Conservation (phyloP, 2,329 filamentous ascomycete genomes). For the Colletotrichum costaricense region DNA sequence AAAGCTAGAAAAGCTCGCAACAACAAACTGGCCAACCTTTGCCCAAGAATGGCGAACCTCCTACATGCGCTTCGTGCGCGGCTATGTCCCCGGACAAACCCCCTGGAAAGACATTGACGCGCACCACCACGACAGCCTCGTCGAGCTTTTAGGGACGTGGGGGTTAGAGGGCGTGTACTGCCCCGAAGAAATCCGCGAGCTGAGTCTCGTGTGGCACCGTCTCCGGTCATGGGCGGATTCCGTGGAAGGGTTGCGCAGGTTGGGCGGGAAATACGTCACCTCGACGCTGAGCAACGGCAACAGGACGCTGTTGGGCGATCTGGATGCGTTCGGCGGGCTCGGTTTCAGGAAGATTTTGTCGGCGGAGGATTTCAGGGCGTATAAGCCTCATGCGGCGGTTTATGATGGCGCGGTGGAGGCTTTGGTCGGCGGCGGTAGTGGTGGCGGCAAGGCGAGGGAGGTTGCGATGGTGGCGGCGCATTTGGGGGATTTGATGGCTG, state of each 20-base stretch:
- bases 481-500: constrained; percentile 74
- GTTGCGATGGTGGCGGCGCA: constrained; percentile 85
- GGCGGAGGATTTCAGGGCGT: constrained; percentile 77
- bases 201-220: constrained; percentile 79
- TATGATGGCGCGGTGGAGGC: constrained; percentile 75
- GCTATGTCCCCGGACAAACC: constrained; percentile 58
- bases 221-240: constrained; percentile 78
- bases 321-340: constrained; percentile 68
- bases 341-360: constrained; percentile 73
- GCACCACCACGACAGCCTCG: constrained; percentile 74
- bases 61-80: constrained; percentile 71
- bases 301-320: constrained; percentile 71
- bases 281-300: constrained; percentile 84
- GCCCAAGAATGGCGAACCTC: constrained; percentile 77
- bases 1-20: constrained; percentile 60
- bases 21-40: constrained; percentile 71
- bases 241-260: constrained; percentile 61
- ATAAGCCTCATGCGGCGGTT: constrained; percentile 77
- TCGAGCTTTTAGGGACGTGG: constrained; percentile 66
- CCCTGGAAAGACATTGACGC: constrained; percentile 78
- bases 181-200: constrained; percentile 72
- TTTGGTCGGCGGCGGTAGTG: constrained; percentile 47
- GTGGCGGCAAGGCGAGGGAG: constrained; percentile 64
- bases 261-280: constrained; percentile 67
- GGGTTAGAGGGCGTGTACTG: constrained; percentile 69